Base-by-base conservation (phyloP, 192 early-diverging fungal species). In the Chytriomyces hyalinus region DNA sequence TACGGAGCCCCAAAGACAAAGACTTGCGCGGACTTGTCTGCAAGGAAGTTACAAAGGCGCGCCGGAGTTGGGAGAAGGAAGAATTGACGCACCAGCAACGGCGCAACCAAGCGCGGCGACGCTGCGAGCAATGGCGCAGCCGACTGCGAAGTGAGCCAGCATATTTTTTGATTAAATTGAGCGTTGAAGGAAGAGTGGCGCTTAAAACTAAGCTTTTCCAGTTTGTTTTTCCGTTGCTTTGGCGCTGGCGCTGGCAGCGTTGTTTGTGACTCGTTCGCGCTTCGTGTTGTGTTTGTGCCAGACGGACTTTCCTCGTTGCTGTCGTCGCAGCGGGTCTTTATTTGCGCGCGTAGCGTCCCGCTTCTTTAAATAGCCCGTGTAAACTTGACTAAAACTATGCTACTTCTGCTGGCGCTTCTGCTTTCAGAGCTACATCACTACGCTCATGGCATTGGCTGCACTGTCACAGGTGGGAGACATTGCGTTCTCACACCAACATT, bases 1-100 rank as follows among this genome's bases (percentile, higher is more conserved):
- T 73, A 73, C 1, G 71, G 61, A 3, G 71, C 71, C 15, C 71
- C 71, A 26, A 73, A 73, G 53, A 73, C 45, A 60, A 62, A 73
- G 10, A 73, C 22, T 6, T 73, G 60, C 43, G 44, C 26, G 24
- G 60, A 63, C 9, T 49, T 73, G 71, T 73, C 71, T 73, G 63
- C 2, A 13, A 6, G 36, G 24, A 43, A 1, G 11, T 11, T 13
- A 22, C 26, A 22, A 5, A 17, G 15, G 63, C 0, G 36, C 11
- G 63, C 26, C 20, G 26, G 63, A 13, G 36, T 28, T 43, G 24
- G 63, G 11, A 22, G 11, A 4, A 65, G 5, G 1, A 26, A 22
- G 36, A 26, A 13, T 28, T 22, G 6, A 65, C 63, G 20, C 63
- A 65, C 63, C 63, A 43, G 63, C 36, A 22, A 65, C 63, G 15